Evolutionary conservation across 176 grass and related monocot genomes (phyloP).

Genomic region (Leersia perrieri): DNA sequence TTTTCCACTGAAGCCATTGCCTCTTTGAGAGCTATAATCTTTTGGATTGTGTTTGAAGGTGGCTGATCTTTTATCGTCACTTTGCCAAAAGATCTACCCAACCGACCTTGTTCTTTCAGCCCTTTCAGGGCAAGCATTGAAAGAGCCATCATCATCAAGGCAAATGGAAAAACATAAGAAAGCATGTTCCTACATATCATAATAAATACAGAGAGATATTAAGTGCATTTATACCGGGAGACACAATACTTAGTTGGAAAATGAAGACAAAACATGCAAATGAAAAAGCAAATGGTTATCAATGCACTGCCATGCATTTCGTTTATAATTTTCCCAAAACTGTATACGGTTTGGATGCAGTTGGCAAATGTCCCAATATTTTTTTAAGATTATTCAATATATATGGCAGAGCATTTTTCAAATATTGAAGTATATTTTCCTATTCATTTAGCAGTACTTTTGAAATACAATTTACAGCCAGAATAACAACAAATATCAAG

Average conservation of each 20-base stretch:
- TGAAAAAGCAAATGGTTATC: neutral
- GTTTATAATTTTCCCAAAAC: neutral
- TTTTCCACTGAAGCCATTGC: constrained; percentile 90
- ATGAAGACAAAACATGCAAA: constrained; percentile 1
- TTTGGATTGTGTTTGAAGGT: constrained; percentile 94
- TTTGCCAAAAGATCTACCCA: constrained; percentile 88
- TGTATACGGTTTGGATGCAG: neutral
- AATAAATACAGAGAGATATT: constrained; percentile 4
- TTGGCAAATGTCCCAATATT: neutral
- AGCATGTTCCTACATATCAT: constrained; percentile 68
- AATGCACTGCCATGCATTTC: neutral
- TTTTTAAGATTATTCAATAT: neutral
- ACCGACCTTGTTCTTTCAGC: constrained; percentile 86
- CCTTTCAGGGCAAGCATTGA: constrained; percentile 81
- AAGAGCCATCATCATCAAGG: constrained; percentile 63
- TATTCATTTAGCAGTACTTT: neutral
- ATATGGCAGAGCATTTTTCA: constrained; percentile 18
- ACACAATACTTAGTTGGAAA: constrained; percentile 6
- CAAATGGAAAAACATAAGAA: constrained; percentile 66
- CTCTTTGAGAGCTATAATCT: constrained; percentile 91
- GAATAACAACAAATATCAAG: neutral
- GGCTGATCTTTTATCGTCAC: constrained; percentile 86
- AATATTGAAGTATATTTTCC: constrained; percentile 5
- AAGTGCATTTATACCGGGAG: constrained; percentile 21
- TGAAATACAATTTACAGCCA: constrained; percentile 15